A percentile compares a stretch with the other conserved stretches of the same genome.
Evolutionary conservation across 495 filamentous ascomycete genomes (phyloP).

Genomic region (Penicillium tannophilum): DNA sequence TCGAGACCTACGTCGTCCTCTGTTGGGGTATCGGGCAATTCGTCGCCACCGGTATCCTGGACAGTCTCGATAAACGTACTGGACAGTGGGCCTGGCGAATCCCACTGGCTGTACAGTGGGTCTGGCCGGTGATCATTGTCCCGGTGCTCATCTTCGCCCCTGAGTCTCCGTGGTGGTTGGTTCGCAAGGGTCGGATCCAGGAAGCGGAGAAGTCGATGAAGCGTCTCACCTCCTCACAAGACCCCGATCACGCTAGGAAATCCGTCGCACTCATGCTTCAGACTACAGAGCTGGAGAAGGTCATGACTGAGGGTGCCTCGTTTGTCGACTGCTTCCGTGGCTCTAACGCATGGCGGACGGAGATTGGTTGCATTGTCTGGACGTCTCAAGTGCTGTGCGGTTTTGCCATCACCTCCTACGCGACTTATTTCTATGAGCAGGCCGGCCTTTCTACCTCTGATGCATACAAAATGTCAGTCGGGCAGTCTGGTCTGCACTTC

Average conservation of each 20-base stretch:
- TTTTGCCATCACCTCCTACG: slow-evolving; percentile 69
- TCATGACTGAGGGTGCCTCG: slow-evolving; percentile 59
- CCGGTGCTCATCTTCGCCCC: slow-evolving; percentile 59
- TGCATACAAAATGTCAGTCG: slow-evolving; percentile 54
- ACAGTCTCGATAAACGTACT: slow-evolving; percentile 38
- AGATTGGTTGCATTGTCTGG: slow-evolving; percentile 70
- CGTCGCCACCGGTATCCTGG: slow-evolving; percentile 55
- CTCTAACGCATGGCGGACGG: slow-evolving; percentile 68
- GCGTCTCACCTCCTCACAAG: slow-evolving; percentile 51
- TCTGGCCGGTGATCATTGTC: slow-evolving; percentile 63
- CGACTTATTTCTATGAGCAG: slow-evolving; percentile 72
- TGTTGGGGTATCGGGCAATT: slow-evolving; percentile 71
- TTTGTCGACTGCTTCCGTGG: slow-evolving; percentile 74
- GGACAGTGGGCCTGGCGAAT: slow-evolving; percentile 54
- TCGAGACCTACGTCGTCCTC: slow-evolving; percentile 63
- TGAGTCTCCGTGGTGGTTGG: slow-evolving; percentile 66
- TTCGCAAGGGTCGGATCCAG: slow-evolving; percentile 56
- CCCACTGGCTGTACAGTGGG: slow-evolving; percentile 66
- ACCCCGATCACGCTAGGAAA: slow-evolving; percentile 41
- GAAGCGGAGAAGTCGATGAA: slow-evolving; percentile 45
- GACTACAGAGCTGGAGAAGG: slow-evolving; percentile 60
- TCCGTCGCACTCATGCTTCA: slow-evolving; percentile 61
- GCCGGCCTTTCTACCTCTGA: slow-evolving; percentile 59
- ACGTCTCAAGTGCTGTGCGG: slow-evolving; percentile 73
- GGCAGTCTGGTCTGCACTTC: slow-evolving; percentile 62